Evolutionary conservation across 352 stramenopile genomes (phyloP), one percentile per base, ranked within the genome.

Genomic region (Sclerospora graminicola): DNA sequence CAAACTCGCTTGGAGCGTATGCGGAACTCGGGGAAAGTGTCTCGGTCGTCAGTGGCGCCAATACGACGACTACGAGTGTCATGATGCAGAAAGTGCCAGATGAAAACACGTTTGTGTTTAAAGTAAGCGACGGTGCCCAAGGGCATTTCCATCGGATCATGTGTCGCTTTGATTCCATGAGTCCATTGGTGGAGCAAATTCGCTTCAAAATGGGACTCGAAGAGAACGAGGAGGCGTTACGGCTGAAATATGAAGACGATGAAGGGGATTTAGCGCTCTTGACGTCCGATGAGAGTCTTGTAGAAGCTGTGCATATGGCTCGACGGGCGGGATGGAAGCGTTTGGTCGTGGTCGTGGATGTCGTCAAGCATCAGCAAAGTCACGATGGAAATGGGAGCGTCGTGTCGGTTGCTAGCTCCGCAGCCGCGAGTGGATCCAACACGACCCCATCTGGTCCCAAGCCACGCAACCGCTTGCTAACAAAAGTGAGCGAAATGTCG

Each of bases 191-290:
- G 3, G 78, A 88, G 14, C 78, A 90, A 46, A 79, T 92, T 32
- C 79, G 79, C 5, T 61, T 74, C 44, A 92, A 94, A 58, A 86
- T 94, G 74, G 66, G 73, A 0, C 54, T 85, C 0, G 51, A 62
- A 2, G 35, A 62, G 0, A 59, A 65, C 2, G 79, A 89, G n/a
- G n/a, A n/a, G 28, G 69, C 86, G 2, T 34, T 94, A 10, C 72
- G 73, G 0, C 55, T 94, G 11, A 91, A 89, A 60, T 94, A 92
- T 48, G 77, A 92, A 48, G 82, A 94, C 46, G 82, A 94, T 35
- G 82, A 94, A 47, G 82, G 82, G 10, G 82, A 94, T 51, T 42
- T 90, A 26, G 79, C 78, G 9, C 63, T 94, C 35, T 61, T 94
- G 31, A 90, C 76, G 29, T 84, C 78, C 5, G 78, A 94, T 49